Evolutionary conservation across 2,329 filamentous ascomycete genomes (phyloP).

Genomic region (Aspergillus aculeatinus): DNA sequence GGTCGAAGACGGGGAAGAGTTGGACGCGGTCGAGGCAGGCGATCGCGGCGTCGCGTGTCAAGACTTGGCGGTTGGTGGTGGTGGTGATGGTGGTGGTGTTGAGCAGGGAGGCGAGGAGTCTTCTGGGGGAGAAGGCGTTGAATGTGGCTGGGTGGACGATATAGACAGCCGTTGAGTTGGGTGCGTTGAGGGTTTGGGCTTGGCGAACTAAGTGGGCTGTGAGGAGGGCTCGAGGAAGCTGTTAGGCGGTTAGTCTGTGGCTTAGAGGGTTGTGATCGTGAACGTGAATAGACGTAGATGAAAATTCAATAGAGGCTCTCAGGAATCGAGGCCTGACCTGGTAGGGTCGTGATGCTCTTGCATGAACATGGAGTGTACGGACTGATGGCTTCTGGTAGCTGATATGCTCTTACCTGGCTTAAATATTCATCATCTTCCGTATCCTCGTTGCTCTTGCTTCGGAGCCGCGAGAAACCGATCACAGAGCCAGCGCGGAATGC

Average conservation of each 20-base stretch:
- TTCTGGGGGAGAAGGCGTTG: constrained; percentile 31
- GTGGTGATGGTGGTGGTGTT: background rate
- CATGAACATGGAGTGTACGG: background rate
- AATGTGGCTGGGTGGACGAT: constrained; percentile 36
- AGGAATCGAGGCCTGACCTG: background rate
- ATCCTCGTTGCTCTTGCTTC: constrained; percentile 20
- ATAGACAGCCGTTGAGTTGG: constrained; percentile 24
- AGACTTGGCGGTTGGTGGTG: constrained; percentile 1
- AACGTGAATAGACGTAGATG: background rate
- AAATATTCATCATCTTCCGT: constrained; percentile 28
- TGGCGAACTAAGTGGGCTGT: constrained; percentile 20
- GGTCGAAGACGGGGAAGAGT: constrained; percentile 34
- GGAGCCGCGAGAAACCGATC: constrained; percentile 35
- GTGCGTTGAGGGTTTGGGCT: constrained; percentile 1
- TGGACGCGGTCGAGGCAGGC: constrained; percentile 33
- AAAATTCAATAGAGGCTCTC: background rate
- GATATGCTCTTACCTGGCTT: constrained; percentile 27
- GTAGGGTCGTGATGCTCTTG: background rate
- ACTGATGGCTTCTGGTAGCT: no score
- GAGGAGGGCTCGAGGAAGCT: constrained; percentile 35
- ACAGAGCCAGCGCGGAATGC: constrained; percentile 32
- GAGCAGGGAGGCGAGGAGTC: constrained; percentile 31
- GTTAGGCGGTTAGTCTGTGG: background rate
- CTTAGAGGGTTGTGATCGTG: background rate
- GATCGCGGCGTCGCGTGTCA: constrained; percentile 32